phyloP scores from a whole-genome alignment of 106 monocot genomes.

The Xerophyta viscosa region DNA sequence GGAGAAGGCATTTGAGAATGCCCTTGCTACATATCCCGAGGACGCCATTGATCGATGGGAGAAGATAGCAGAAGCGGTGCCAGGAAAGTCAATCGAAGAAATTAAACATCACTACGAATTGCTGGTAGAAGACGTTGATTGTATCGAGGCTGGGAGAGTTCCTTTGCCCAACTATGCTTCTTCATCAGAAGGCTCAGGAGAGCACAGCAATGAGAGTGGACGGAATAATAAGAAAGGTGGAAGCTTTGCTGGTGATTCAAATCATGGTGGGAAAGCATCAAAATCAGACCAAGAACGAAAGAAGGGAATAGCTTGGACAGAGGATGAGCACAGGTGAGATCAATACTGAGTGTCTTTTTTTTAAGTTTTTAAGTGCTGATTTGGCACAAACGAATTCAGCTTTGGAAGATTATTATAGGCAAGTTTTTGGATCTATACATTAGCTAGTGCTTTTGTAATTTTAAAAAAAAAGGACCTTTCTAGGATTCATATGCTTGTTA shows the following conservation, averaged over 20 bases:
- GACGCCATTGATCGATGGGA: conserved; percentile 47
- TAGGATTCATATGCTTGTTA: too few relatives aligned
- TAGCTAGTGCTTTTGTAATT: too few relatives aligned
- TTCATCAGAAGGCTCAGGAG: conserved; percentile 29
- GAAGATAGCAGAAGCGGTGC: conserved; percentile 51
- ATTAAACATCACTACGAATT: conserved; percentile 65
- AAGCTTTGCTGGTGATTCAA: conserved; percentile 17
- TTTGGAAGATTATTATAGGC: too few relatives aligned
- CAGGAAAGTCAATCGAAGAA: conserved; percentile 55
- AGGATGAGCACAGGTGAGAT: conserved; percentile 91
- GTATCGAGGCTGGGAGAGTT: conserved; percentile 65
- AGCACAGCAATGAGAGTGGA: conserved; percentile 10
- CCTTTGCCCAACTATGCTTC: conserved; percentile 59
- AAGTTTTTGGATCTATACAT: too few relatives aligned
- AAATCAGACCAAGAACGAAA: conserved; percentile 71
- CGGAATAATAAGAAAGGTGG: conserved; percentile 26
- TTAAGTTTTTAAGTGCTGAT: too few relatives aligned
- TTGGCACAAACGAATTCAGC: background rate
- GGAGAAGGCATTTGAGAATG: conserved; percentile 87
- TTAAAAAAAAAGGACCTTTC: too few relatives aligned
- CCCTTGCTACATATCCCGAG: conserved; percentile 35
- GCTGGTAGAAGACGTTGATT: conserved; percentile 61
- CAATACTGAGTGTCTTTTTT: background rate
- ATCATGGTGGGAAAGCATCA: conserved; percentile 46
- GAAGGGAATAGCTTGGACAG: conserved; percentile 92